Evolutionary conservation across 2,329 filamentous ascomycete species (phyloP), one percentile per base, ranked within the genome.

Genomic region (Monosporascus ibericus): DNA sequence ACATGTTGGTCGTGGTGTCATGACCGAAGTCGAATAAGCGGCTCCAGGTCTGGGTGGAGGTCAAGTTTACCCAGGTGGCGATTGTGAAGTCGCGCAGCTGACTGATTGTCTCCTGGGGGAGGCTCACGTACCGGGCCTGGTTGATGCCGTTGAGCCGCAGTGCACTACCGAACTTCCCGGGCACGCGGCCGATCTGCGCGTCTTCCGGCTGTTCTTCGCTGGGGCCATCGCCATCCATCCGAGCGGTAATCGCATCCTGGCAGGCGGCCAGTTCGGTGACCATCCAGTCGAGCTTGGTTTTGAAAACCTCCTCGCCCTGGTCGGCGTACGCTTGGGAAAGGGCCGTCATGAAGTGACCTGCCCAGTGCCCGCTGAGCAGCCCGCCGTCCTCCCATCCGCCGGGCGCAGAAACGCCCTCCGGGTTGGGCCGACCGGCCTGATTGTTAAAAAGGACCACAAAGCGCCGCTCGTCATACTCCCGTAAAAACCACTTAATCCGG

Each of bases 321-420:
- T 66, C 65, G 39, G 60, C 66, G 55, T 65, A 68, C 8, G 65
- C 68, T 50, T 68, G 64, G 15, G 63, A 66, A 25, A 65, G 57
- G 11, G 62, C 62, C 3, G 65, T 65, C 65, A 68, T 63, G 52
- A 58, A 68, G 42, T 68, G 66, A 15, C 66, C 65, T 1, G 65
- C 57, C 66, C 65, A 68, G 52, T 68, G 66, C 5, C 66, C 66
- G 38, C 66, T 68, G 40, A 68, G 55, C n/a, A 68, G 55, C 2
- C 65, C 66, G 6, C 66, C 66, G n/a, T 68, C 64, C 42, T 68
- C 66, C 67, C 66, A 69, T 3, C 65, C 65, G 2, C 66, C 66
- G 2, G 66, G 66, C 4, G 60, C 47, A 20, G 51, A 38, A 36
- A 68, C 52, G 2, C 55, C 63, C 0, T 48, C 54, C 0, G 65